Evolutionary conservation across 2,329 filamentous ascomycete genomes (phyloP).

Genomic region (Blastomyces parvus): DNA sequence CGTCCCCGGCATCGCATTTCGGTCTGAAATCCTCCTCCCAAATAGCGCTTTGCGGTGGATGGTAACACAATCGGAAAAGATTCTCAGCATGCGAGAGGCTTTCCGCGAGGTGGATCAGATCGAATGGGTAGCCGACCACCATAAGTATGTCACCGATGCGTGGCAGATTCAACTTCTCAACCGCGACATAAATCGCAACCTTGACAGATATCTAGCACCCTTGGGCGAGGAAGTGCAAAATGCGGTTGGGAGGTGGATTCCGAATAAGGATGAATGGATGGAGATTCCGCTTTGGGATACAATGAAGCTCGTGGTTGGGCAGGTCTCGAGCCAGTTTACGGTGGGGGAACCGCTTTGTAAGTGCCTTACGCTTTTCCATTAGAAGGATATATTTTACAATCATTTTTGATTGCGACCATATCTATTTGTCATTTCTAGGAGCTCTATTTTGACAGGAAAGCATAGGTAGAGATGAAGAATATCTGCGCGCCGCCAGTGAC

Average conservation of each 20-base stretch:
- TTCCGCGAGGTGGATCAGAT: constrained; percentile 2
- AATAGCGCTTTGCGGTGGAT: constrained; percentile 2
- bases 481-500: constrained; percentile 23
- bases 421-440: not conserved
- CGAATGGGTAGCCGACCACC: constrained; percentile 3
- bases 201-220: not conserved
- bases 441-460: not conserved
- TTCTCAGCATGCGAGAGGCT: not conserved
- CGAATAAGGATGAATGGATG: constrained; percentile 19
- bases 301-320: constrained; percentile 21
- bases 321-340: constrained; percentile 23
- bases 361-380: not conserved
- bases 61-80: not conserved
- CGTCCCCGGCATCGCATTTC: not conserved
- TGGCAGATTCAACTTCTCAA: not conserved
- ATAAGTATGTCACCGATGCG: not conserved
- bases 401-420: not conserved
- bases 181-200: constrained; percentile 3
- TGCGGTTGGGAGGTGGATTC: constrained; percentile 6
- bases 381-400: not conserved
- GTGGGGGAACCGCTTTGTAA: constrained; percentile 26
- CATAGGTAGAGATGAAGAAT: constrained; percentile 24
- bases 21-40: not conserved
- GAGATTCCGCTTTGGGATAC: constrained; percentile 20
- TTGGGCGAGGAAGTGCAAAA: not conserved